These are phyloP conservation scores for Oryza glaberrima DNA, from an alignment of 176 grass and related monocot species.

Conservation along the genomic window DNA sequence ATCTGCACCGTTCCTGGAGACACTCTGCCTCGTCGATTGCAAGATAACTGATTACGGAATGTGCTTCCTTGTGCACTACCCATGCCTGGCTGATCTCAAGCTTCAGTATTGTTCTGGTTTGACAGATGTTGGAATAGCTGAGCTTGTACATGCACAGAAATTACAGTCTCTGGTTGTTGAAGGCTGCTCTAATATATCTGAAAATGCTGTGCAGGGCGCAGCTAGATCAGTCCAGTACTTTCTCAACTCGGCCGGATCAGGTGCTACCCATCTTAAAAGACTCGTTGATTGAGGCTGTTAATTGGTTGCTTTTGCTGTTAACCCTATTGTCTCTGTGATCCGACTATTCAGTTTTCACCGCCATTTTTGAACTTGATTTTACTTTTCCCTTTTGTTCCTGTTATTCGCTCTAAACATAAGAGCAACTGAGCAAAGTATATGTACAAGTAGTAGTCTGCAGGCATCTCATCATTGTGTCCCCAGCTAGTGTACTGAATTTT, in stretches of 20 bases:
- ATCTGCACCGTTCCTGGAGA: conserved; percentile 40
- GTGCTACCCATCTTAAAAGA: too few species aligned
- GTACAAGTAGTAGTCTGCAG: too few species aligned
- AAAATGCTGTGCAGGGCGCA: conserved; percentile 44
- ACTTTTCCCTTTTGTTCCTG: too few species aligned
- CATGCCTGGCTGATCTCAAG: conserved; percentile 43
- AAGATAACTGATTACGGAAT: conserved; percentile 49
- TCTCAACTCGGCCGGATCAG: neutral
- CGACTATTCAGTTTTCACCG: too few species aligned
- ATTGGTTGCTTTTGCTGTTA: too few species aligned
- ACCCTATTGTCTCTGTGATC: too few species aligned
- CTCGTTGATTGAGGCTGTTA: too few species aligned
- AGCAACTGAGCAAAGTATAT: too few species aligned
- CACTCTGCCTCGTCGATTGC: conserved; percentile 40
- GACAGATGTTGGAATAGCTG: conserved; percentile 46
- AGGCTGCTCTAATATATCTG: conserved; percentile 49
- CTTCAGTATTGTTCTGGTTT: conserved; percentile 49
- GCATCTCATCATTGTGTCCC: too few species aligned
- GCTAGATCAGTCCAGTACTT: conserved; percentile 49
- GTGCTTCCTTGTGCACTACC: conserved; percentile 28
- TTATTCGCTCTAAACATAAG: too few species aligned
- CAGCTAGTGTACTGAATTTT: too few species aligned
- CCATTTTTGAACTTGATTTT: too few species aligned
- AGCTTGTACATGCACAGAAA: conserved; percentile 29
- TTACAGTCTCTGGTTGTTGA: conserved; percentile 50